Evolutionary conservation across 2,329 filamentous ascomycete genomes (phyloP), one percentile per base, ranked within the genome.

Genomic region (Alternaria sp.): DNA sequence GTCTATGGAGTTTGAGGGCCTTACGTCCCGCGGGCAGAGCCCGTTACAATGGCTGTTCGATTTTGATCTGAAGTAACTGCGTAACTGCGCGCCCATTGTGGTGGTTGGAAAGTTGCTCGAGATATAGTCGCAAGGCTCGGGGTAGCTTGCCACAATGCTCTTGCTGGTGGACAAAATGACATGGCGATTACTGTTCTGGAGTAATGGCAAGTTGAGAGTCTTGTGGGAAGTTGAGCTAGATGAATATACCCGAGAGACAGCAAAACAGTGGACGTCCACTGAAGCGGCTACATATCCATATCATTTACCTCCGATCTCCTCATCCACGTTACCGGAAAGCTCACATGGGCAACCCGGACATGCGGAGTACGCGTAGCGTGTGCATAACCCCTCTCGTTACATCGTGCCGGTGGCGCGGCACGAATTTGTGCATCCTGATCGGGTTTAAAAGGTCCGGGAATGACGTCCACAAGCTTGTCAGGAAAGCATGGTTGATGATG

Each of bases 11-110:
- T 24, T 11, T 8, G 11, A 6, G 14, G 26, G 9, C 45, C 71
- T 69, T 51, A 77, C 75, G 78, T 78, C 58, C 76, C 77, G 50
- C 74, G 75, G 23, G 73, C 68, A 24, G 75, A 76, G 14, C 76
- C 76, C 4, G 77, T 79, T 9, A 78, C 74, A 53, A 78, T 78
- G 14, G 75, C 77, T 10, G 73, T 77, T 46, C 72, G 66, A 51
- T 28, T 70, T 23, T 68, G 64, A 28, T 45, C 39, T 11, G 67
- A 51, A n/a, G 68, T 60, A 17, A 55, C 63, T 7, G 67, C 66
- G 57, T 75, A 77, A 28, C 45, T 62, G 24, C 75, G 71, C 17
- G 52, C 53, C 66, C 64, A 70, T 54, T 28, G 61, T 21, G 67
- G 66, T 37, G 56, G 34, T 42, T 61, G 66, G 7, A 57, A 53